Evolutionary conservation across 768 basidiomycete species (phyloP), one percentile per base, ranked within the genome.

Genomic region (Lactarius tabidus): DNA sequence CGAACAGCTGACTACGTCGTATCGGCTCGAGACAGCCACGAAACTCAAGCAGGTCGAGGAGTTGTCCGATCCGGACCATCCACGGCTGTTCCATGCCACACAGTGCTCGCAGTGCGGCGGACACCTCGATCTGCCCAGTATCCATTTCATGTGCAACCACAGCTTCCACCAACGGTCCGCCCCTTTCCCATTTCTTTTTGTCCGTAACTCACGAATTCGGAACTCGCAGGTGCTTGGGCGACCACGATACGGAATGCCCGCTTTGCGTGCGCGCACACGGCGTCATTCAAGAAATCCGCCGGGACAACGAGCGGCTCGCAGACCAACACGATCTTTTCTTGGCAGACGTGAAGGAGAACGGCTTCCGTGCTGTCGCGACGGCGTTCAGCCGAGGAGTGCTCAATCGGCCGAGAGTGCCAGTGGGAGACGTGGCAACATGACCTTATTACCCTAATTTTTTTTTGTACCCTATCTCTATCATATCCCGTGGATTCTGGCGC

Each of bases 101-200:
- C 82, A 94, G 48, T 98, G 97, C 75, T 89, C 95, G 26, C 83
- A 88, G 5, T 98, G 97, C 74, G 83, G 87, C 18, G 92, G 89
- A 1, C 92, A 91, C 70, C 84, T 98, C 65, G 95, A 98, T 74
- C 84, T 98, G 12, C 96, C 97, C 0, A 90, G 86, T 68, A 82
- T 98, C 7, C 95, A 98, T 75, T 98, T 98, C 73, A 97, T 98
- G 96, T 99, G 96, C 76, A 88, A 89, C 71, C 97, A 98, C 74
- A 94, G 92, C 66, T 98, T 93, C 78, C 97, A 99, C 74, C 93
- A 96, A 73, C 82, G 95, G 93, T 92, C 60, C 52, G 77, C 45
- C 23, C 14, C 18, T 17, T 65, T n/a, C 3, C 20, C 51, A 35
- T 55, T 57, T 60, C 31, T 48, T n/a, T 33, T 58, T 23, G 35